phyloP scores from a whole-genome alignment of 2,329 filamentous ascomycete genomes.

The Graphium sp. region DNA sequence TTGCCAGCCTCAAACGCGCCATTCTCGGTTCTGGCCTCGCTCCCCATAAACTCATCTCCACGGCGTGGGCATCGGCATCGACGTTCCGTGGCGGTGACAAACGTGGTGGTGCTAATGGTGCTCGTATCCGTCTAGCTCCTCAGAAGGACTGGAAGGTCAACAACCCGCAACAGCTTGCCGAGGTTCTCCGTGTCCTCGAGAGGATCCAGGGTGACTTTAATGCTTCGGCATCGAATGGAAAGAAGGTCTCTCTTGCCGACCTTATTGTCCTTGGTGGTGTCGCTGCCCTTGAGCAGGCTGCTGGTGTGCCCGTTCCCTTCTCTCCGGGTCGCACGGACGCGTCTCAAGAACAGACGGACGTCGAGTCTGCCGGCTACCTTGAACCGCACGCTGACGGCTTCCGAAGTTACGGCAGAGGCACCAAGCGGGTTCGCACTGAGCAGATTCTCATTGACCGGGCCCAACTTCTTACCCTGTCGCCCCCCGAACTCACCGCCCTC shows the following conservation, averaged over 20 bases:
- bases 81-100: constrained; percentile 64
- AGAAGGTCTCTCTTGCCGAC: constrained; percentile 66
- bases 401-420: constrained; percentile 59
- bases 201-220: constrained; percentile 52
- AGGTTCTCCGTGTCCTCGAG: constrained; percentile 46
- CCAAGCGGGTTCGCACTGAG: constrained; percentile 44
- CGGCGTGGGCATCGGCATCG: constrained; percentile 54
- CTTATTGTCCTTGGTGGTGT: constrained; percentile 59
- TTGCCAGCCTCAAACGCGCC: constrained; percentile 49
- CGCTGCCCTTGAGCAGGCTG: constrained; percentile 58
- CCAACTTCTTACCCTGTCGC: constrained; percentile 50
- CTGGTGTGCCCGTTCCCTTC: constrained; percentile 50
- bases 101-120: constrained; percentile 69
- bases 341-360: constrained; percentile 54
- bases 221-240: constrained; percentile 33
- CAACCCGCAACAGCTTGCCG: constrained; percentile 48
- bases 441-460: constrained; percentile 57
- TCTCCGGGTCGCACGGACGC: constrained; percentile 57
- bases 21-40: constrained; percentile 47
- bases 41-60: constrained; percentile 42
- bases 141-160: constrained; percentile 60
- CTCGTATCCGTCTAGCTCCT: constrained; percentile 56
- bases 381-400: constrained; percentile 60
- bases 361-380: constrained; percentile 44
- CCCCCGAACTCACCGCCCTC: constrained; percentile 54